A percentile compares a stretch with the other conserved stretches of the same genome.
phyloP scores from a whole-genome alignment of 2,329 filamentous ascomycete species.

The Mycosphaerelloides madeirae region DNA sequence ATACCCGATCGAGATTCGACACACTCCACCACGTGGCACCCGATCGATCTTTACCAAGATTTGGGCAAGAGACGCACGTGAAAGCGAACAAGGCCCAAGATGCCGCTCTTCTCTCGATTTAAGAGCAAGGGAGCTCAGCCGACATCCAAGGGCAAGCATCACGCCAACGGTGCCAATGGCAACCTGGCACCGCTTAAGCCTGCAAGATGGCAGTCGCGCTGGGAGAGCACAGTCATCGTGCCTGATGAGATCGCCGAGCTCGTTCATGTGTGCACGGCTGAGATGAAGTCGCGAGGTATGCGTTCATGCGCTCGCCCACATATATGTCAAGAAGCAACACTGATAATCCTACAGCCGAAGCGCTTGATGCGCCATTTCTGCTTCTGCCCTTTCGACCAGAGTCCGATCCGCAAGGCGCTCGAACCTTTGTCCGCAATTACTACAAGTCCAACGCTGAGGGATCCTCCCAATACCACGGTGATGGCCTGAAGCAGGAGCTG shows the following conservation, averaged over 20 bases:
- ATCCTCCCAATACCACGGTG: constrained; percentile 57
- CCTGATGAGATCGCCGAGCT: constrained; percentile 90
- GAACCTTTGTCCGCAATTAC: constrained; percentile 88
- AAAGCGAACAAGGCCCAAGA: constrained; percentile 23
- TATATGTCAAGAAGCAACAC: neutral
- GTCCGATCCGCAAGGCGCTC: constrained; percentile 84
- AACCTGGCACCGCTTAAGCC: constrained; percentile 54
- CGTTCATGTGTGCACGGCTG: constrained; percentile 75
- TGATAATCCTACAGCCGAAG: constrained; percentile 44
- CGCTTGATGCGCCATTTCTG: constrained; percentile 84
- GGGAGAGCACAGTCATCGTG: constrained; percentile 73
- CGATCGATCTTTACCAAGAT: no score
- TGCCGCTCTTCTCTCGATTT: constrained; percentile 60
- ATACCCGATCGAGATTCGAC: constrained; percentile 2
- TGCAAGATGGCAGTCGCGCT: constrained; percentile 79
- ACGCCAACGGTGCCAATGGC: constrained; percentile 20
- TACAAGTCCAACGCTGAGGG: constrained; percentile 66
- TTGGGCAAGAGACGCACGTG: constrained; percentile 1
- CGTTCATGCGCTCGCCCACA: neutral
- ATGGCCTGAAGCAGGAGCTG: constrained; percentile 74
- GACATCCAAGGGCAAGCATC: constrained; percentile 57
- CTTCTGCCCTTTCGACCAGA: constrained; percentile 87
- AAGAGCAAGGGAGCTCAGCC: constrained; percentile 66
- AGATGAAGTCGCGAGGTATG: constrained; percentile 92
- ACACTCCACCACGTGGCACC: neutral